These are phyloP conservation scores for Trichoderma sp. DNA, from an alignment of 2,329 filamentous ascomycete genomes.

Conservation along the genomic window DNA sequence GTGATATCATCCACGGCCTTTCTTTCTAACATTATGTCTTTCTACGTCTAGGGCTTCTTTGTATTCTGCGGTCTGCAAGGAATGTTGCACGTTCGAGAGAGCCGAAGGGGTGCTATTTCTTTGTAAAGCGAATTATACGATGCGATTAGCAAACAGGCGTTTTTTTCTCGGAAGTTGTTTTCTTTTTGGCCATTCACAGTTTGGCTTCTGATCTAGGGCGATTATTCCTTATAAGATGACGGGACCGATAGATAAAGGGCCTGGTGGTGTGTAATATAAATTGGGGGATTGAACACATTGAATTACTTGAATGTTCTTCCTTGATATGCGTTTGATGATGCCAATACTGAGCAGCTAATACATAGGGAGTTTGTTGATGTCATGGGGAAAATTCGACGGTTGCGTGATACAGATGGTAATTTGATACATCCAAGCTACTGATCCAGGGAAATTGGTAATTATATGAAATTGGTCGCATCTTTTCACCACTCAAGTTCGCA, in stretches of 20 bases:
- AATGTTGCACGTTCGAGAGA: slow-evolving; percentile 80
- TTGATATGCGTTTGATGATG: neutral
- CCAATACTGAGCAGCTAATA: neutral
- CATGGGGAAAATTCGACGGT: no score
- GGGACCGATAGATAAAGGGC: neutral
- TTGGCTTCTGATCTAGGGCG: slow-evolving; percentile 1
- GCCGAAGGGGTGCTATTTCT: slow-evolving; percentile 79
- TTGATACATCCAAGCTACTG: neutral
- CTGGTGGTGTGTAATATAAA: slow-evolving; percentile 2
- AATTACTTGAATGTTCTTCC: neutral
- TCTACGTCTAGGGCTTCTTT: slow-evolving; percentile 70
- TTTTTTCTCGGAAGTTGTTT: neutral
- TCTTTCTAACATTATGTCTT: neutral
- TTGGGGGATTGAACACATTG: neutral
- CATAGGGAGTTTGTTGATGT: neutral
- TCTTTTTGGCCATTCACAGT: neutral
- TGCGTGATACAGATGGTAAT: neutral
- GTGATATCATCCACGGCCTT: neutral
- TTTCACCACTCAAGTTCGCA: neutral
- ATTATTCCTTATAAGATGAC: neutral
- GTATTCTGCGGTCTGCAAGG: slow-evolving; percentile 91
- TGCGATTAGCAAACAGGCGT: neutral
- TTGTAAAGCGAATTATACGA: slow-evolving; percentile 47
- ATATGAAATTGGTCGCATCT: no score
- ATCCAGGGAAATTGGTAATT: neutral